Conservation (phyloP, 768 basidiomycete genomes). For the Russula griseocarnosa region DNA sequence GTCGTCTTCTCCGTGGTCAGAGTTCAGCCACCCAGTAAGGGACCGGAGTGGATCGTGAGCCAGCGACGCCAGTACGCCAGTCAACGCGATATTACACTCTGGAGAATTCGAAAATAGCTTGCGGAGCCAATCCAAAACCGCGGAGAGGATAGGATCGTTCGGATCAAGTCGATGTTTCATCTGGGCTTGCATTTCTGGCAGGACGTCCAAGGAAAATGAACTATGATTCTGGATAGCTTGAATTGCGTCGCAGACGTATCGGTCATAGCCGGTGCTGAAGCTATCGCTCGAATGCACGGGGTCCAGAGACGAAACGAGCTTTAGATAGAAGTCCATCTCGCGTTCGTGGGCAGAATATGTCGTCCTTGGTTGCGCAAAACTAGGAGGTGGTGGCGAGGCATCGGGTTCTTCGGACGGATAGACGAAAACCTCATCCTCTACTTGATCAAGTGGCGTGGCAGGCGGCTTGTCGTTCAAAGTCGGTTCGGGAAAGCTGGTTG, state of each 20-base stretch:
- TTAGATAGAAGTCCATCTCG: conserved; percentile 76
- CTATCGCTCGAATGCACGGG: conserved; percentile 62
- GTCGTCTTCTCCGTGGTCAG: conserved; percentile 45
- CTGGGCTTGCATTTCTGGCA: conserved; percentile 40
- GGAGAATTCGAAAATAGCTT: conserved; percentile 83
- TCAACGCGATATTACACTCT: conserved; percentile 84
- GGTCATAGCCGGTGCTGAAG: conserved; percentile 82
- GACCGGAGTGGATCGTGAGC: conserved; percentile 85
- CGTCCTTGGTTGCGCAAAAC: conserved; percentile 60
- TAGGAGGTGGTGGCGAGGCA: conserved; percentile 18
- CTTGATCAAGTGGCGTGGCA: conserved; percentile 28
- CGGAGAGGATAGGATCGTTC: conserved; percentile 69
- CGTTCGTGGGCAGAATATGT: conserved; percentile 79
- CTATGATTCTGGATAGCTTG: conserved; percentile 60
- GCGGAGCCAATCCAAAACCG: conserved; percentile 64
- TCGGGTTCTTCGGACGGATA: conserved; percentile 39
- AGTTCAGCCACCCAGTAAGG: conserved; percentile 85
- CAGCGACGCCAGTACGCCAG: conserved; percentile 73
- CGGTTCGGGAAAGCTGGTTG: conserved; percentile 72
- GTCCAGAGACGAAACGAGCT: conserved; percentile 73
- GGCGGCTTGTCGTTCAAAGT: conserved; percentile 27
- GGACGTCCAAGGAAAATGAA: conserved; percentile 48
- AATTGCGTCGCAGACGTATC: conserved; percentile 76
- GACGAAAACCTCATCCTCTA: conserved; percentile 46
- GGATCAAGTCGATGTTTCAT: conserved; percentile 73